phyloP scores from a whole-genome alignment of 495 filamentous ascomycete genomes.

The Penicillium roqueforti region DNA sequence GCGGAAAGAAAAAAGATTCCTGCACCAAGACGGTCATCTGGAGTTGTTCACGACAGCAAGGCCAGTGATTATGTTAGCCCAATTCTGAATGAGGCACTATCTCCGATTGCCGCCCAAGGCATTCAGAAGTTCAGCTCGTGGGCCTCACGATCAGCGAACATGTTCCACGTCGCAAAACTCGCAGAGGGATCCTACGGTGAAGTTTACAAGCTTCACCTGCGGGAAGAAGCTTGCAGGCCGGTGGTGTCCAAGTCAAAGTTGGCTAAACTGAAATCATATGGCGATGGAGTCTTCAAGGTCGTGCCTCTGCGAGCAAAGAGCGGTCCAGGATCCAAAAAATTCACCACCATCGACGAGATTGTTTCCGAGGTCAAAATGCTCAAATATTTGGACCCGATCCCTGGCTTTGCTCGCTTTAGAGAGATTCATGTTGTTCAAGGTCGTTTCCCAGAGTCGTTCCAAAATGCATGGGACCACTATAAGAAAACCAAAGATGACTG shows the following conservation, averaged over 20 bases:
- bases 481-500: conserved; percentile 56
- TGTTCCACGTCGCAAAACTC: conserved; percentile 45
- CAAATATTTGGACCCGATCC: conserved; percentile 69
- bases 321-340: conserved; percentile 44
- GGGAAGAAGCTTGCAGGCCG: conserved; percentile 33
- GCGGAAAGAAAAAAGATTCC: conserved; percentile 19
- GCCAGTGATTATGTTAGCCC: conserved; percentile 37
- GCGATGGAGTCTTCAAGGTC: conserved; percentile 48
- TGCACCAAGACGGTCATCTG: conserved; percentile 29
- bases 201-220: conserved; percentile 45
- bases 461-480: conserved; percentile 62
- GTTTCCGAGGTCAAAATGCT: conserved; percentile 69
- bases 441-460: conserved; percentile 56
- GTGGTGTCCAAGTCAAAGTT: conserved; percentile 42
- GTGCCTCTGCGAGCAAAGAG: conserved; percentile 45
- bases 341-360: conserved; percentile 51
- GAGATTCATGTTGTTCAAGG: conserved; percentile 71
- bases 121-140: conserved; percentile 43
- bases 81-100: conserved; percentile 39
- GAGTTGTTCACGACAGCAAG: conserved; percentile 35
- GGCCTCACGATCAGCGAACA: conserved; percentile 38
- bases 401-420: conserved; percentile 90
- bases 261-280: conserved; percentile 37
- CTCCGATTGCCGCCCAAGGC: conserved; percentile 33
- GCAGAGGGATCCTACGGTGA: conserved; percentile 52